Conservation (phyloP, 2,329 filamentous ascomycete species). For the Fusarium sp. region DNA sequence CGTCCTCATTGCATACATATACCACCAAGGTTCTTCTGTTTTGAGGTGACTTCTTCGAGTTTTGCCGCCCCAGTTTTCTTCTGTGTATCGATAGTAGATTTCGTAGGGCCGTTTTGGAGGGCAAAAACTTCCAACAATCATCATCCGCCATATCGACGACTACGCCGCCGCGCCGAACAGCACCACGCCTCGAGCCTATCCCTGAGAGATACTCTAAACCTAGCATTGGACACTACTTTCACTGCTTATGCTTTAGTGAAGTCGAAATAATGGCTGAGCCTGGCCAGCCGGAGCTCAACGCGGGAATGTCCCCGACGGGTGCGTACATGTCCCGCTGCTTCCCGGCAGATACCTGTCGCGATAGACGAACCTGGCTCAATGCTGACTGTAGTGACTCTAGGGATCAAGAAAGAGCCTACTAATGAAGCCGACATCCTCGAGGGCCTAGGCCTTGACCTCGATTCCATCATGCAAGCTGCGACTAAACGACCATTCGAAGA, state of each 20-base stretch:
- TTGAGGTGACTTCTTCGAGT: conserved; percentile 33
- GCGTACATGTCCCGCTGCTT: conserved; percentile 36
- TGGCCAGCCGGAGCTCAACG: conserved; percentile 49
- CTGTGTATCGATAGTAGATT: conserved; percentile 51
- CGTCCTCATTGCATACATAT: background rate
- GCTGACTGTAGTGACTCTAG: conserved; percentile 44
- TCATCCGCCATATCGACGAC: conserved; percentile 38
- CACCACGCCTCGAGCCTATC: conserved; percentile 32
- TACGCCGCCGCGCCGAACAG: conserved; percentile 32
- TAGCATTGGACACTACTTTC: background rate
- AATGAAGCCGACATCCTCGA: conserved; percentile 50
- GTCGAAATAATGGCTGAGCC: conserved; percentile 54
- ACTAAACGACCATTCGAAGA: conserved; percentile 52
- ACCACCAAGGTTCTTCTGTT: conserved; percentile 1
- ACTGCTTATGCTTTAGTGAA: conserved; percentile 41
- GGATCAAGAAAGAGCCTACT: conserved; percentile 53
- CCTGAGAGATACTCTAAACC: conserved; percentile 25
- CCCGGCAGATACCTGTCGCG: conserved; percentile 13
- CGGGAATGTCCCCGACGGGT: conserved; percentile 48
- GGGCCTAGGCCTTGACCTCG: conserved; percentile 48
- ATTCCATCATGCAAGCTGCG: conserved; percentile 48
- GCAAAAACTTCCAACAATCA: conserved; percentile 54
- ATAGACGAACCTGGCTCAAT: conserved; percentile 15
- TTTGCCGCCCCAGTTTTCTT: conserved; percentile 36
- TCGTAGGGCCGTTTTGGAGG: conserved; percentile 16